Base-by-base conservation (phyloP, 495 filamentous ascomycete genomes). In the Mytilinidion resinicola region DNA sequence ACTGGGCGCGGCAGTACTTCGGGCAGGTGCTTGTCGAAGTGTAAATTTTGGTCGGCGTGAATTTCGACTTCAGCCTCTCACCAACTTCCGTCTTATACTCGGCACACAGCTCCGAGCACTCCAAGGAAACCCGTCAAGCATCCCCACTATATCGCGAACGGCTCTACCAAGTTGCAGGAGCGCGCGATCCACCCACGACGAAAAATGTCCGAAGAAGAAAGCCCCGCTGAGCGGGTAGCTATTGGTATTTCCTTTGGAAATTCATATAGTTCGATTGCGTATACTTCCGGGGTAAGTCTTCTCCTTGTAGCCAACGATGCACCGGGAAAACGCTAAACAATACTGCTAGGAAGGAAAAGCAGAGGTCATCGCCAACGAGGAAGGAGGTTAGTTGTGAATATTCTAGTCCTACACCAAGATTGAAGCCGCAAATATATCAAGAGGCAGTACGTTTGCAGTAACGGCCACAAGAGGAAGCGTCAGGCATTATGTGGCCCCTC, bases 181-280 rank as follows among this genome's bases (percentile, higher is more conserved):
- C 33, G 46, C 17, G 46, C 46, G 20, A 49, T 14, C 4, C 21
- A 8, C 14, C 19, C 21, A 34, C 19, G 34, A 14, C 10, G 38
- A 17, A 67, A 74, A 57, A 86, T 86, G 83, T 82, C 77, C 72
- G 76, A 76, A 66, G 74, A 76, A 59, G 69, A 76, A 46, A 76
- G 71, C 71, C 67, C 74, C 64, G 76, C 74, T 57, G 64, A 74
- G 74, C 80, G 83, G 30, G 77, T 84, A 61, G 87, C 87, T 65
- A 98, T 98, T 75, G 93, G 93, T 73, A 90, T 98, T 72, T 88
- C 91, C 51, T 97, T 97, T 78, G 95, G 93, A 73, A 98, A 98
- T 76, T 89, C 89, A 50, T 93, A 90, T 80, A 96, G 92, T 76
- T 96, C 90, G 52, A 97, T 98, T 76, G 93, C 91, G 63, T 87